Conservation (phyloP, 768 basidiomycete genomes). For the Boletus reticuloceps region DNA sequence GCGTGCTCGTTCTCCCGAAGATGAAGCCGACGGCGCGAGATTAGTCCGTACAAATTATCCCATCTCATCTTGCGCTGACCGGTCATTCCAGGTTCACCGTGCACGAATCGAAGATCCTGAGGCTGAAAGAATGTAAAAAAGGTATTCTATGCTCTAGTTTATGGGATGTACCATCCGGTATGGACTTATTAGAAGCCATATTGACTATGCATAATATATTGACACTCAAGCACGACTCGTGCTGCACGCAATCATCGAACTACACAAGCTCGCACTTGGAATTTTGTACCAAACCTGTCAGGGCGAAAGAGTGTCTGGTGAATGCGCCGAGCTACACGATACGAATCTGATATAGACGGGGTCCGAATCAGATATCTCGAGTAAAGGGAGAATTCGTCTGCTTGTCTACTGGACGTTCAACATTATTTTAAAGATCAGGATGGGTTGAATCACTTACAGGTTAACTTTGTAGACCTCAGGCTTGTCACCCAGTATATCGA, state of each 20-base stretch:
- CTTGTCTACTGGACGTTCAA: constrained; percentile 29
- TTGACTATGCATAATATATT: constrained; percentile 12
- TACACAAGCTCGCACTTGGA: constrained; percentile 46
- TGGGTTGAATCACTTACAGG: constrained; percentile 37
- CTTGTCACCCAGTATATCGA: constrained; percentile 40
- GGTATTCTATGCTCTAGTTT: constrained; percentile 26
- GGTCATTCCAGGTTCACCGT: constrained; percentile 48
- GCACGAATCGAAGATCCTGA: constrained; percentile 63
- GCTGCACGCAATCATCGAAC: constrained; percentile 39
- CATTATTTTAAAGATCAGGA: neutral
- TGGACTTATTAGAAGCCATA: constrained; percentile 16
- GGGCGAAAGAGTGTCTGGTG: constrained; percentile 55
- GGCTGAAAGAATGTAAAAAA: constrained; percentile 62
- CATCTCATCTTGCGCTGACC: constrained; percentile 3
- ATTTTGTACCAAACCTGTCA: constrained; percentile 36
- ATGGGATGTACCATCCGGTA: constrained; percentile 7
- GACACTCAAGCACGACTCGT: neutral
- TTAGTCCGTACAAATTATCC: constrained; percentile 40
- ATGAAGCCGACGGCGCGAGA: constrained; percentile 62
- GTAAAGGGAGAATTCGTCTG: constrained; percentile 40
- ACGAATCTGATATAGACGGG: constrained; percentile 60
- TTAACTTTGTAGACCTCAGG: constrained; percentile 50
- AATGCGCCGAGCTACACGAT: constrained; percentile 58
- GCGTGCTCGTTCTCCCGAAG: constrained; percentile 74
- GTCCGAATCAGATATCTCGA: constrained; percentile 58